Evolutionary conservation across 495 filamentous ascomycete species (phyloP).

Genomic region (Neurospora discreta): DNA sequence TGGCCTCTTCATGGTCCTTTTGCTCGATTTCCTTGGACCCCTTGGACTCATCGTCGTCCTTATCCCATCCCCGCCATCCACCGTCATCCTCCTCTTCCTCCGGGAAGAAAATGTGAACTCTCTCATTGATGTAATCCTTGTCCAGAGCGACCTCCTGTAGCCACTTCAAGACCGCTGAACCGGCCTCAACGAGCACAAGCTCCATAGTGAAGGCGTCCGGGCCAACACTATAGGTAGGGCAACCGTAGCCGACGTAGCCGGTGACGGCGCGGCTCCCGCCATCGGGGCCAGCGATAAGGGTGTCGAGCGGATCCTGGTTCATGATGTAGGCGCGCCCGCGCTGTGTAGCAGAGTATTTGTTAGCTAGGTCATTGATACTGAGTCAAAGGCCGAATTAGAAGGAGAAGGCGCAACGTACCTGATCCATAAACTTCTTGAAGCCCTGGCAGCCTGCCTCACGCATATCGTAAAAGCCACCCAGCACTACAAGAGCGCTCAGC

Average conservation of each 20-base stretch:
- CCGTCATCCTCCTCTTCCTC: conserved; percentile 1
- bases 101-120: neutral
- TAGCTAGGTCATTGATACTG: neutral
- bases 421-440: conserved; percentile 34
- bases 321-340: conserved; percentile 51
- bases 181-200: conserved; percentile 23
- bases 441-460: conserved; percentile 22
- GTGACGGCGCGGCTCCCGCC: conserved; percentile 21
- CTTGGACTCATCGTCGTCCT: neutral
- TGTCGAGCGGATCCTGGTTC: conserved; percentile 36
- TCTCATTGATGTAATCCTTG: neutral
- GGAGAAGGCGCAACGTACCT: conserved; percentile 24
- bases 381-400: neutral
- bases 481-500: conserved; percentile 28
- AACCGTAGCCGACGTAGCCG: conserved; percentile 28
- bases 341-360: conserved; percentile 13
- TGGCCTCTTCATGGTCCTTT: neutral
- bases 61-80: neutral
- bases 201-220: conserved; percentile 23
- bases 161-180: conserved; percentile 29
- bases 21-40: neutral
- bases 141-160: conserved; percentile 31
- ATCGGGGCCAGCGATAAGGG: conserved; percentile 33
- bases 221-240: conserved; percentile 35
- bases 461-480: conserved; percentile 26